Evolutionary conservation across 2,329 filamentous ascomycete genomes (phyloP), one percentile per base, ranked within the genome.

Genomic region (Coniochaeta ligniaria): DNA sequence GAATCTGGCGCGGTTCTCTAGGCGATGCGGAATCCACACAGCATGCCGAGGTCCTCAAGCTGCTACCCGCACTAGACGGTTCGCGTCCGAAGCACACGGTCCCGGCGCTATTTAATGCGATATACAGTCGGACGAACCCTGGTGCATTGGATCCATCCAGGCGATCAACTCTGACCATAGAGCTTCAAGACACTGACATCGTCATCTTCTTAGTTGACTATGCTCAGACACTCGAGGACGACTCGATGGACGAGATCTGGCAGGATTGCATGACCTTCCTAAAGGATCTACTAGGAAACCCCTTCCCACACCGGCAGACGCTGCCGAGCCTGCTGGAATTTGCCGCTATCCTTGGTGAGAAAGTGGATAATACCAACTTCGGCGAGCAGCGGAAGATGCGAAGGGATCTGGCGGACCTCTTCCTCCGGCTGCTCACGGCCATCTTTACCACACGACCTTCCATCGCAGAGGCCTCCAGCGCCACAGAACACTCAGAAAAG

Each of bases 221-320:
- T 73, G 89, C 92, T 0, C 85, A 85, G 33, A 95, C 93, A 0
- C 80, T 98, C 14, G 95, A 99, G 69, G 95, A 99, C 68, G 95
- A 99, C 76, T 90, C 95, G 17, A 94, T 97, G 83, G 95, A 99
- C 68, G 95, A 99, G 74, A 96, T 99, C 57, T 99, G 95, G 95
- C 83, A 87, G 45, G 94, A 99, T 71, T 99, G 94, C 72, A 92
- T 93, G 68, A 85, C 89, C 0, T 99, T 99, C 73, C 74, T 98
- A 62, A 89, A 87, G 64, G 96, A 99, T 71, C 83, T 99, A 31
- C 80, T 99, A 31, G 87, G 89, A 26, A 99, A 99, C 69, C 96
- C 95, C 1, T 92, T 99, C 69, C 95, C 95, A 2, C 94, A 99
- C 75, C 83, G 95, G 60, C 93, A 97, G 70, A 94, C 93, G 8